Percentiles rank a stretch among this genome's conserved stretches.
phyloP scores from a whole-genome alignment of 2,329 filamentous ascomycete species.

The Diaporthe citrichinensis region DNA sequence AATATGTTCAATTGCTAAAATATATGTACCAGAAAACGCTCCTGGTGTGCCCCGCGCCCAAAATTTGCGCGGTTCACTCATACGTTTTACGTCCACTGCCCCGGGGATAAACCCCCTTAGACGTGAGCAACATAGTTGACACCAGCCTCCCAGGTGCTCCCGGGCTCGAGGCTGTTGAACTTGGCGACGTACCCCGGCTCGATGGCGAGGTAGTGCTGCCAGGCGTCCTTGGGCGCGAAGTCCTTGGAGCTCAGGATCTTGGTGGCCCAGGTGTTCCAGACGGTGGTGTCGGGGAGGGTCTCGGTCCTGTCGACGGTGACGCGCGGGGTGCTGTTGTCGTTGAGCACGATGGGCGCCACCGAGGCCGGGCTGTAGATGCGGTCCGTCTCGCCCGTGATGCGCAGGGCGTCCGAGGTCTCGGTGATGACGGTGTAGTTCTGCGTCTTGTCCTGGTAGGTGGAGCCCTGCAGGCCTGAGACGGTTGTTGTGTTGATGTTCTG shows the following conservation, averaged over 20 bases:
- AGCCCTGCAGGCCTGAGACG: slow-evolving; percentile 20
- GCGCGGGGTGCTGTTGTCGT: neutral
- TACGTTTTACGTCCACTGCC: neutral
- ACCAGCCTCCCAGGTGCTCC: slow-evolving; percentile 22
- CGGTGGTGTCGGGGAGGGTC: slow-evolving; percentile 24
- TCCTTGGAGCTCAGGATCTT: slow-evolving; percentile 18
- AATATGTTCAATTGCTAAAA: neutral
- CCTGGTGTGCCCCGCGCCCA: neutral
- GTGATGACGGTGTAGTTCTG: slow-evolving; percentile 35
- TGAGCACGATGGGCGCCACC: slow-evolving; percentile 29
- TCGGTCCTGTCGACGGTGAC: slow-evolving; percentile 20
- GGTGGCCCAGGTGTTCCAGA: slow-evolving; percentile 34
- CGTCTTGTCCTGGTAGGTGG: slow-evolving; percentile 34
- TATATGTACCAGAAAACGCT: neutral
- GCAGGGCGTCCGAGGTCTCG: slow-evolving; percentile 15
- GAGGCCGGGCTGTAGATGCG: slow-evolving; percentile 29
- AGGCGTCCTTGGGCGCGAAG: slow-evolving; percentile 32
- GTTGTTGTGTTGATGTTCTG: slow-evolving; percentile 34
- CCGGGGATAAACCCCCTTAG: neutral
- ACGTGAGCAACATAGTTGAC: slow-evolving; percentile 27
- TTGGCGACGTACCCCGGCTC: slow-evolving; percentile 23
- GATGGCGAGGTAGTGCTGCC: slow-evolving; percentile 33
- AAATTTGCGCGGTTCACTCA: neutral
- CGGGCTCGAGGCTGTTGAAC: slow-evolving; percentile 24
- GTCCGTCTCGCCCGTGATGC: slow-evolving; percentile 31